Base-by-base conservation (phyloP, 257 asterid species). In the Primulina eburnea region DNA sequence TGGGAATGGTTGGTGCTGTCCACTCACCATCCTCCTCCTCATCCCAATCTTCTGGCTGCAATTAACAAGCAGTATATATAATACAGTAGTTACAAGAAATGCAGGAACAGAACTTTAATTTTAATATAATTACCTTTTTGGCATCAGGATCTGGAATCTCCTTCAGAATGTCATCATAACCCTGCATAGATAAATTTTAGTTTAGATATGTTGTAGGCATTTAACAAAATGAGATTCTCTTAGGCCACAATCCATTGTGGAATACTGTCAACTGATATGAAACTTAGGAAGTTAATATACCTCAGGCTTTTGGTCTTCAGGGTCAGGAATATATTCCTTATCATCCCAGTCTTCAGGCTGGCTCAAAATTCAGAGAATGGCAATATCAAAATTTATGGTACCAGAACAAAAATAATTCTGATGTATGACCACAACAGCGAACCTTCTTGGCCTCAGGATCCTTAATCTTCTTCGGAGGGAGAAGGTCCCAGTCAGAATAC, bases 311-410 rank as follows among this genome's bases (percentile, higher is more conserved):
- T 85, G 88, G 80, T 91, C 97, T 80, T 91, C 97, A 1, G 99
- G 97, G 74, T 94, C 99, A 69, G 88, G 63, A 76, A 94, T 91
- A 83, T 47, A 89, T 75, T 94, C 99, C 78, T 89, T 89, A 2
- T 89, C 99, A 77, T 94, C 97, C 99, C 99, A 94, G 80, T 91
- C 97, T 77, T 88, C 97, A 71, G 99, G 99, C 99, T 94, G 84
- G 50, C 69, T 65, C 40, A 40, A 60, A 20, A 77, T n/a, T 57
- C 62, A 28, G 24, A 47, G 57, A 61, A 28, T 20, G 47, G 69
- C n/a, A 58, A 60, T n/a, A 47, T 65, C 40, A 53, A 34, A 57
- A 21, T 8, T 18, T 7, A 26, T 10, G 59, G 34, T 4, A 34
- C 55, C 21, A 18, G 32, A 59, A 28, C 20, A 65, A 1, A 67